Conservation (phyloP, 2,329 filamentous ascomycete genomes). For the Daldinia sp. region DNA sequence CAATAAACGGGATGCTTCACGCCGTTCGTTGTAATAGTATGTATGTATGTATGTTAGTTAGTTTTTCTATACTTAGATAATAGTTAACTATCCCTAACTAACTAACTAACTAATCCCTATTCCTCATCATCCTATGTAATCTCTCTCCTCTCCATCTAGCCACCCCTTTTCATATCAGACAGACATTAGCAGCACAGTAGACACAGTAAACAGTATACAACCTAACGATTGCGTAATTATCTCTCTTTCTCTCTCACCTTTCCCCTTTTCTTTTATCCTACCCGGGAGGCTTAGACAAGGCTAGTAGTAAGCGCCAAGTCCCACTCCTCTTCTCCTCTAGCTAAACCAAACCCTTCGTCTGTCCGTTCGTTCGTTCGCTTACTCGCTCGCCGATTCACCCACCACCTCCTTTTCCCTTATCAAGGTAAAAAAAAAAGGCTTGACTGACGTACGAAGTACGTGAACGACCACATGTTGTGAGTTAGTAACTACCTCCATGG, state of each 20-base stretch:
- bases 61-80: not conserved
- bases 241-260: not conserved
- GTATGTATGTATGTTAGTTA: not conserved
- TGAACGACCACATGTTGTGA: not conserved
- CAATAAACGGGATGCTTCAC: too few species aligned
- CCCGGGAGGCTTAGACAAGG: conserved; percentile 32
- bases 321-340: conserved; percentile 8
- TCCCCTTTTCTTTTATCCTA: not conserved
- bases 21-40: not conserved
- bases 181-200: not conserved
- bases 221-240: conserved; percentile 37
- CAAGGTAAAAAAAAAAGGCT: conserved; percentile 7
- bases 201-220: not conserved
- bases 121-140: not conserved
- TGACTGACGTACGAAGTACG: conserved; percentile 15
- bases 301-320: conserved; percentile 42
- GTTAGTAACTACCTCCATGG: not conserved
- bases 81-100: not conserved
- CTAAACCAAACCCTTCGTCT: conserved; percentile 1
- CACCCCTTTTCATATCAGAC: conserved; percentile 4
- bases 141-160: not conserved
- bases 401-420: conserved; percentile 14
- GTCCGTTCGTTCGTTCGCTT: too few species aligned
- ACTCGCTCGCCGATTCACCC: too few species aligned
- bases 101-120: too few species aligned